A percentile compares a stretch with the other conserved stretches of the same genome.
Evolutionary conservation across 1,284 basidiomycete genomes (phyloP).

Genomic region (Puccinia novopanici): DNA sequence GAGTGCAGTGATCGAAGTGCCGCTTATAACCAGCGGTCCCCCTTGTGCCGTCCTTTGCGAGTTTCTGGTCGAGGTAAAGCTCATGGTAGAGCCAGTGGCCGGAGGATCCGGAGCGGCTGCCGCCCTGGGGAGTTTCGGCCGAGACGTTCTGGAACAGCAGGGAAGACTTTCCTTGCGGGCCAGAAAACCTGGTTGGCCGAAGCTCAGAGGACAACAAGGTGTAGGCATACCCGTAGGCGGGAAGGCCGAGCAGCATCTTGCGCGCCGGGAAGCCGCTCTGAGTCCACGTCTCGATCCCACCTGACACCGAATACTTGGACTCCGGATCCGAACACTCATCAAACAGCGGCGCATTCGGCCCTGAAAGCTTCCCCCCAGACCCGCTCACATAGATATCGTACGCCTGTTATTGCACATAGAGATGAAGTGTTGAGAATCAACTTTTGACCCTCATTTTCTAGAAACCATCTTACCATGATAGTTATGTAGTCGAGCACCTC

Average conservation of each 20-base stretch:
- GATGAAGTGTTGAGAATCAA: no score
- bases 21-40: constrained; percentile 42
- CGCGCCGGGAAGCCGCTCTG: constrained; percentile 22
- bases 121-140: constrained; percentile 29
- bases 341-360: constrained; percentile 46
- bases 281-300: constrained; percentile 24
- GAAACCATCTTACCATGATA: constrained; percentile 39
- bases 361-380: constrained; percentile 12
- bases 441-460: not conserved
- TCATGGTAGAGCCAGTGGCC: constrained; percentile 41
- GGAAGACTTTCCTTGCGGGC: constrained; percentile 15
- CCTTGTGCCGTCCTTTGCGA: constrained; percentile 24
- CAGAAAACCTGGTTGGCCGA: constrained; percentile 28
- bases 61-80: constrained; percentile 26
- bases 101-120: constrained; percentile 16
- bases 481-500: constrained; percentile 43
- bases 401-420: constrained; percentile 8
- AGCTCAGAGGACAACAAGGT: constrained; percentile 30
- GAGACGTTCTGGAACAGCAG: constrained; percentile 28
- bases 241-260: constrained; percentile 41
- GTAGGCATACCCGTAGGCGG: constrained; percentile 49
- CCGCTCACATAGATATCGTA: constrained; percentile 45
- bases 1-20: constrained; percentile 44
- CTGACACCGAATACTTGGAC: constrained; percentile 22
- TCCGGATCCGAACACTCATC: constrained; percentile 37